These are phyloP conservation scores for Coleophoma eucalyptorum DNA, from an alignment of 2,329 filamentous ascomycete genomes.

Conservation along the genomic window DNA sequence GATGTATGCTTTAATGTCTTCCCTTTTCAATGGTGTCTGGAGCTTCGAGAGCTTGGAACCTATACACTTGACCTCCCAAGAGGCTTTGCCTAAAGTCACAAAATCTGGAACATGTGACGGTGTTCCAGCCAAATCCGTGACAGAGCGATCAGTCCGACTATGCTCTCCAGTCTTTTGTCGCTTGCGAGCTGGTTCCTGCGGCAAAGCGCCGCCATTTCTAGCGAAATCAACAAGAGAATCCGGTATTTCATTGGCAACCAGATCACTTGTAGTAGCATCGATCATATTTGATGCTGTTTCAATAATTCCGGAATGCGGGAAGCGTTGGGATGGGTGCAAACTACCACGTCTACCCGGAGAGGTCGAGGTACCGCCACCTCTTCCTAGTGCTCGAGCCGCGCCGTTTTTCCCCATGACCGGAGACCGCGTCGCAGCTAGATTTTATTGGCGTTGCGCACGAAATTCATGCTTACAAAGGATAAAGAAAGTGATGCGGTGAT, in stretches of 20 bases:
- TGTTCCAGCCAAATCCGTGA: constrained; percentile 3
- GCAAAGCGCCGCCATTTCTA: neutral
- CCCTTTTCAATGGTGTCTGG: constrained; percentile 11
- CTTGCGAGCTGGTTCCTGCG: constrained; percentile 17
- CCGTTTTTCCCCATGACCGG: too few relatives aligned
- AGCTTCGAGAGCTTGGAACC: constrained; percentile 11
- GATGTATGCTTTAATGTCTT: neutral
- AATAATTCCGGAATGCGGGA: neutral
- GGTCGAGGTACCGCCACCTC: too few relatives aligned
- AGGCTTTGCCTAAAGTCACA: constrained; percentile 20
- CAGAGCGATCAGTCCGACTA: neutral
- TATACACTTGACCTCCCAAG: constrained; percentile 17
- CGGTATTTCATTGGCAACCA: constrained; percentile 10
- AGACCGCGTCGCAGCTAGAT: too few relatives aligned
- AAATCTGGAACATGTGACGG: constrained; percentile 5
- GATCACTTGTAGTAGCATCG: neutral
- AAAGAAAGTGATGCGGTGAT: too few relatives aligned
- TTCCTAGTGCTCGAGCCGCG: too few relatives aligned
- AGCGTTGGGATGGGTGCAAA: neutral
- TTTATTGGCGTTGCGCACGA: too few relatives aligned
- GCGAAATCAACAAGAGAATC: constrained; percentile 17
- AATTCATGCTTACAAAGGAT: too few relatives aligned
- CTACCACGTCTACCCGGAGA: neutral
- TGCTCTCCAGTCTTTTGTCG: constrained; percentile 11
- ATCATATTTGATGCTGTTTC: too few relatives aligned